A percentile compares a stretch with the other conserved stretches of the same genome.
Conservation (phyloP, 208 protist species). For the Acanthamoeba royreba region DNA sequence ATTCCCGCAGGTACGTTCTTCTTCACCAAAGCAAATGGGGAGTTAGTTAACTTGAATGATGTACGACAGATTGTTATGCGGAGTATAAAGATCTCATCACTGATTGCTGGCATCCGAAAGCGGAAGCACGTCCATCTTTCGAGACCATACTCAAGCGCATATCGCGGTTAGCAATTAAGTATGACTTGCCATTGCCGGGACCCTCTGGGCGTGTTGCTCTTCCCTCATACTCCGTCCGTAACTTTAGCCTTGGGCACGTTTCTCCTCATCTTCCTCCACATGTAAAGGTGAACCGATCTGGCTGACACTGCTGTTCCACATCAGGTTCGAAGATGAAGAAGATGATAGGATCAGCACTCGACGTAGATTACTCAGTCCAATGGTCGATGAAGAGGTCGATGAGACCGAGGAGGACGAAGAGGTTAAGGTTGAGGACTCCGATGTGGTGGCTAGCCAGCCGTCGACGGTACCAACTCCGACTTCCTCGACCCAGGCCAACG, state of each 20-base stretch:
- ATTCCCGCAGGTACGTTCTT: background rate
- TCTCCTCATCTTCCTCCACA: background rate
- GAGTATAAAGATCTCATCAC: background rate
- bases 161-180: background rate
- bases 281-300: background rate
- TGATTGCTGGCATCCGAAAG: background rate
- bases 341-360: background rate
- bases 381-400: too few relatives aligned
- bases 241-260: background rate
- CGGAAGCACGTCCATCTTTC: background rate
- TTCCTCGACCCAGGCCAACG: background rate
- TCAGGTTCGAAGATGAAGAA: background rate
- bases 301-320: background rate
- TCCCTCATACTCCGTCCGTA: background rate
- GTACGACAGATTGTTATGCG: background rate
- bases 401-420: background rate
- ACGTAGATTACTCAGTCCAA: background rate
- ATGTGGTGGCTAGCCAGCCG: background rate
- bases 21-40: background rate
- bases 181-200: background rate
- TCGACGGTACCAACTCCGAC: too few relatives aligned
- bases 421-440: too few relatives aligned
- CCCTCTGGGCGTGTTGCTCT: background rate
- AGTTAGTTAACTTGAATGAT: background rate
- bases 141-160: background rate